Percentiles rank a stretch among this genome's conserved stretches.
Evolutionary conservation across 352 stramenopile genomes (phyloP).

Genomic region (Pythium phragmitis): DNA sequence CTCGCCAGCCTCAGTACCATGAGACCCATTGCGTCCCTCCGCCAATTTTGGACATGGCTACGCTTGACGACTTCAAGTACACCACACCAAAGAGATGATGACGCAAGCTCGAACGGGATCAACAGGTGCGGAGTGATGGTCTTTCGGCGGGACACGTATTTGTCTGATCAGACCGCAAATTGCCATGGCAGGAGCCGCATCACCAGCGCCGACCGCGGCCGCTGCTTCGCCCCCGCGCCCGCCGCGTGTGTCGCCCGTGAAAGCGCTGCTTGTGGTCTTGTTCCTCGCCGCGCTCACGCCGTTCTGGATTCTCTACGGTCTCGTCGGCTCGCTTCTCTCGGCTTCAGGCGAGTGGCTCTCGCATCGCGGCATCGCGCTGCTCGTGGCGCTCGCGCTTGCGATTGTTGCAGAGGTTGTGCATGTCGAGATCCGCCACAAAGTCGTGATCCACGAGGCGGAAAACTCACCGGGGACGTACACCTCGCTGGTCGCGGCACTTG

Average conservation of each 20-base stretch:
- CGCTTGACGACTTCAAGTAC: background rate
- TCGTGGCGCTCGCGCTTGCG: conserved; percentile 24
- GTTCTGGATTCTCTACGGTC: conserved; percentile 43
- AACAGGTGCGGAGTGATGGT: conserved; percentile 1
- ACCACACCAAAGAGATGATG: conserved; percentile 1
- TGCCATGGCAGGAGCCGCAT: background rate
- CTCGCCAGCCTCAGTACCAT: background rate
- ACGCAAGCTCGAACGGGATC: background rate
- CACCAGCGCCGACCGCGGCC: background rate
- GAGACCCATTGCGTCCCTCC: background rate
- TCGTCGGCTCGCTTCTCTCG: conserved; percentile 41
- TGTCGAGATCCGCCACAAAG: conserved; percentile 14
- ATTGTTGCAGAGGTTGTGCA: conserved; percentile 28
- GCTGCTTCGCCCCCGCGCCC: background rate
- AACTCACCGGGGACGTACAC: conserved; percentile 9
- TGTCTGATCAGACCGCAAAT: background rate
- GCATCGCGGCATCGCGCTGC: conserved; percentile 22
- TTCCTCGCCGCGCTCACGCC: conserved; percentile 37
- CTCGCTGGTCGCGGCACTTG: conserved; percentile 8
- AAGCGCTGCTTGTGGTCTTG: conserved; percentile 28
- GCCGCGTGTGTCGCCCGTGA: conserved; percentile 26
- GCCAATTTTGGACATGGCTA: conserved; percentile 8
- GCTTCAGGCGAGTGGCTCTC: conserved; percentile 30
- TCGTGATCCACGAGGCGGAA: conserved; percentile 7
- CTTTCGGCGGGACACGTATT: background rate